Conservation (phyloP, 148 eudicot species). For the Cornus florida region DNA sequence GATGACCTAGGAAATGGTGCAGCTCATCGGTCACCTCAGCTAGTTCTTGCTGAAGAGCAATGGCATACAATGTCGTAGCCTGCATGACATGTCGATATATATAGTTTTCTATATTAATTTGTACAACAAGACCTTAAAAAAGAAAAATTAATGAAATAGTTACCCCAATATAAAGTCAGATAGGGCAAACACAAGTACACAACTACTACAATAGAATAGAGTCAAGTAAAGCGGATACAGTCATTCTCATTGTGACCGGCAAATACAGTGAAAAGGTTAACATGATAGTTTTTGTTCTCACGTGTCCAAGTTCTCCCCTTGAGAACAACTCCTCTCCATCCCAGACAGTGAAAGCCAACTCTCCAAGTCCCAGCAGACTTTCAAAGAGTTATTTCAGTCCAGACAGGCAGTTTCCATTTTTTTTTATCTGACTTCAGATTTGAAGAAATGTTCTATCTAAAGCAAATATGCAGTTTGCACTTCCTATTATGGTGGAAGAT, state of each 20-base stretch:
- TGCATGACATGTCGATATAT: not conserved
- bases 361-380: slow-evolving; percentile 44
- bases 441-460: not conserved
- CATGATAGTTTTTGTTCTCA: no score
- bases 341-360: slow-evolving; percentile 14
- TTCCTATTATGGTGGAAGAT: not conserved
- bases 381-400: slow-evolving; percentile 25
- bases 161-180: no score
- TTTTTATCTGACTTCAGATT: not conserved
- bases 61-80: not conserved
- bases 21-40: not conserved
- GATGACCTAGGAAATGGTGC: not conserved
- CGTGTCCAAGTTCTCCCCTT: slow-evolving; percentile 42
- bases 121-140: no score
- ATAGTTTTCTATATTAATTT: not conserved
- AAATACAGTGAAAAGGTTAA: not conserved
- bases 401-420: slow-evolving; percentile 22
- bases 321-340: slow-evolving; percentile 33
- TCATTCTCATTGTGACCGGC: not conserved
- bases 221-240: slow-evolving; percentile 16
- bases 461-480: not conserved
- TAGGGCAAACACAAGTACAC: no score
- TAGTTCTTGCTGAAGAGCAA: not conserved
- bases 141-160: not conserved
- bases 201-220: no score